Percentiles rank a stretch among this genome's conserved stretches.
These are phyloP conservation scores for Rhizoclosmatium sp. DNA, from an alignment of 192 early-diverging fungal genomes.

Conservation along the genomic window DNA sequence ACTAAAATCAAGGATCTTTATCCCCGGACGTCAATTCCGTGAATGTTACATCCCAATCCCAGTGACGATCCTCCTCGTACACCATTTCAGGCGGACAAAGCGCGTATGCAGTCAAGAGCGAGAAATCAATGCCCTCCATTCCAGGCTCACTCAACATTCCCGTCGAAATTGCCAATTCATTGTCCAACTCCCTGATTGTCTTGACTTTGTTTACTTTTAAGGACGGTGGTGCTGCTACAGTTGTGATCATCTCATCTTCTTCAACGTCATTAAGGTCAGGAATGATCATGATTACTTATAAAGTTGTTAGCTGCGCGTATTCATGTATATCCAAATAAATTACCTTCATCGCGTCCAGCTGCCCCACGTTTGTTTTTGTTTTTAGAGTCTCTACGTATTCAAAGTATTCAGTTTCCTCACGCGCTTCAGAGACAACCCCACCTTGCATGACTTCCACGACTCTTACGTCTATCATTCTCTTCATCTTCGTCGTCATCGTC, in stretches of 20 bases:
- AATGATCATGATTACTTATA: slow-evolving; percentile 50
- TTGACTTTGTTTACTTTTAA: slow-evolving; percentile 55
- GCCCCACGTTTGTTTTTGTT: background rate
- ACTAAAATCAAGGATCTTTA: too few relatives aligned
- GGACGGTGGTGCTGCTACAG: slow-evolving; percentile 53
- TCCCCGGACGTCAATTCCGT: slow-evolving; percentile 37
- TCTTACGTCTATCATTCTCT: background rate
- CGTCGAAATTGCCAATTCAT: slow-evolving; percentile 43
- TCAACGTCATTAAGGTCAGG: slow-evolving; percentile 57
- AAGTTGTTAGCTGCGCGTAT: background rate
- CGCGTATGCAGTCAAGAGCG: slow-evolving; percentile 46
- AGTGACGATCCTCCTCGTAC: slow-evolving; percentile 50
- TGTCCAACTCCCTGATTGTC: slow-evolving; percentile 54
- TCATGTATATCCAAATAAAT: background rate
- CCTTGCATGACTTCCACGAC: background rate
- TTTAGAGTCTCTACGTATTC: background rate
- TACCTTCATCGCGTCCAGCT: slow-evolving; percentile 5
- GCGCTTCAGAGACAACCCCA: background rate
- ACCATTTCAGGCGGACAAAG: slow-evolving; percentile 51
- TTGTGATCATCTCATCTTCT: slow-evolving; percentile 53
- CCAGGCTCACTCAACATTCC: slow-evolving; percentile 48
- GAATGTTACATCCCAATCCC: slow-evolving; percentile 61
- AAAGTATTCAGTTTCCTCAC: background rate
- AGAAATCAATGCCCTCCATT: slow-evolving; percentile 52
- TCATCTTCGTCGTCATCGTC: slow-evolving; percentile 23